Evolutionary conservation across 2,329 filamentous ascomycete genomes (phyloP), one percentile per base, ranked within the genome.

Genomic region (Lasiodiplodia sp.): DNA sequence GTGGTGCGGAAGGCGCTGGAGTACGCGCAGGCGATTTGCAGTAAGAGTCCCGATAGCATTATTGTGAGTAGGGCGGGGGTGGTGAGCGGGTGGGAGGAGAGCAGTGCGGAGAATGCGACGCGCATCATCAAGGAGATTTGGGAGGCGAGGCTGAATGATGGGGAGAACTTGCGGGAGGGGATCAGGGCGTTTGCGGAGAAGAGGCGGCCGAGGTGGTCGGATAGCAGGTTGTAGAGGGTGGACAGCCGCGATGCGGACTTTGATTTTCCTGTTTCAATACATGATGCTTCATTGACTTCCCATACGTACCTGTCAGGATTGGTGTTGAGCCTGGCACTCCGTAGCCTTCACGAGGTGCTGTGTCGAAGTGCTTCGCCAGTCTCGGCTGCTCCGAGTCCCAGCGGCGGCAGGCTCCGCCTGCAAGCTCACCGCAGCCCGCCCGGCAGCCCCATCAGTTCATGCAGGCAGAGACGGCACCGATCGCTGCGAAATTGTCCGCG

Each of bases 21-120:
- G 70, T 72, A 79, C 18, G 79, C 79, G 1, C 75, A 74, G 47
- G 72, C 73, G 3, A 78, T 80, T 60, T 78, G 78, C 2, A 73
- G 72, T 0, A 79, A 79, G 16, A 78, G 75, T 2, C 79, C 79
- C 18, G 79, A 80, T 70, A 73, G 78, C 1, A 76, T 79, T 2
- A 79, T 80, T 58, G 76, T 79, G 11, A 80, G 78, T 2, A 70
- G 78, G 40, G 77, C 76, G 14, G 78, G 76, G 4, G 60, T 80
- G 64, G 76, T 71, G 70, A 73, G 79, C 47, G 73, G 75, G 8
- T 79, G 75, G 72, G 78, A 80, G 64, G 73, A 72, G 10, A 77
- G 71, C 1, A 78, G 75, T 56, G 78, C 79, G 14, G 79, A 80
- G 71, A 71, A 78, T 18, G 78, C 78, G n/a, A 52, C 47, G 47